These are phyloP conservation scores for Aureobasidium mangrovei DNA, from an alignment of 2,329 filamentous ascomycete genomes.

Conservation along the genomic window DNA sequence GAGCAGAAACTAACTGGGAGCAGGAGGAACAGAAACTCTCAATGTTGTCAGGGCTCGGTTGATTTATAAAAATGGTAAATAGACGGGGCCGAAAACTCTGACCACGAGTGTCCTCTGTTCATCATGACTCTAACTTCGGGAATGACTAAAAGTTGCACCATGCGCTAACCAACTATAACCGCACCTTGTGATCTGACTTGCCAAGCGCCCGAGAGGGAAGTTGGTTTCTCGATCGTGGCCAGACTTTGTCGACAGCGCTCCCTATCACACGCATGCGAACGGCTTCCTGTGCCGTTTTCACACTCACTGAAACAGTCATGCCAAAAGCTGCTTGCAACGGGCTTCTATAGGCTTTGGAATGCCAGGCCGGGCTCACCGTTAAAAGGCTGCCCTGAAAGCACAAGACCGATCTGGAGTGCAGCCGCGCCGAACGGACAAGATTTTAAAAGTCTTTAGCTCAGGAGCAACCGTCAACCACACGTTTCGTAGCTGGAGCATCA, in stretches of 20 bases:
- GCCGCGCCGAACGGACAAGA: background rate
- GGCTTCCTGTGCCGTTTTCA: background rate
- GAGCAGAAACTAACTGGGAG: background rate
- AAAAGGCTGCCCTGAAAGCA: background rate
- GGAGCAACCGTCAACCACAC: slow-evolving; percentile 3
- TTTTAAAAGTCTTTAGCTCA: slow-evolving; percentile 7
- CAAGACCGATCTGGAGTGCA: slow-evolving; percentile 14
- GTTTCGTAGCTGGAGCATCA: slow-evolving; percentile 5
- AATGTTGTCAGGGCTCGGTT: background rate
- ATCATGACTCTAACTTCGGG: background rate
- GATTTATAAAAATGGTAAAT: slow-evolving; percentile 5
- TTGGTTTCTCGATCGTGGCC: no score
- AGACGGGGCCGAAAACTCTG: slow-evolving; percentile 6
- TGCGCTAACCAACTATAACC: background rate
- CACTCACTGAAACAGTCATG: background rate
- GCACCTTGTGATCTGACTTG: slow-evolving; percentile 1
- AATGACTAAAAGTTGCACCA: background rate
- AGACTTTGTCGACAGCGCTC: background rate
- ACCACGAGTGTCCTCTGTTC: no score
- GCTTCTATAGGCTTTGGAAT: background rate
- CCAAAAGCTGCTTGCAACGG: background rate
- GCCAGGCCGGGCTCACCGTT: background rate
- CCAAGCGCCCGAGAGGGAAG: no score
- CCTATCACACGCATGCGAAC: background rate
- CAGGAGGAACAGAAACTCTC: background rate